Conservation (phyloP, 192 early-diverging fungal genomes). For the Linnemannia hyalina region DNA sequence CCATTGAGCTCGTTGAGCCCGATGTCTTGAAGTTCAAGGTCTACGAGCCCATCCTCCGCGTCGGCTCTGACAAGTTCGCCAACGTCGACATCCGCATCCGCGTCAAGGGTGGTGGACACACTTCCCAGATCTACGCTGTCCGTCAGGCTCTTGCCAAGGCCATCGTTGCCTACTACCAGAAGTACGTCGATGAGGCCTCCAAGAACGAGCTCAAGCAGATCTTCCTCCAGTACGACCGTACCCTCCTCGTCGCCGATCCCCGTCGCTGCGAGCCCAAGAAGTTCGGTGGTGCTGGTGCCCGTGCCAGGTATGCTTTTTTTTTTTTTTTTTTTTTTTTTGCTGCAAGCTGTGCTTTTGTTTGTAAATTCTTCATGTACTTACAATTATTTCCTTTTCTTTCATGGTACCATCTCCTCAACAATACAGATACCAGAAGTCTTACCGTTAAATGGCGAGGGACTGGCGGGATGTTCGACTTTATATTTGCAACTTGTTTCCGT, state of each 20-base stretch:
- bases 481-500: constrained; percentile 37
- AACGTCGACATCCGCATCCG: constrained; percentile 97
- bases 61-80: constrained; percentile 97
- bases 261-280: constrained; percentile 99
- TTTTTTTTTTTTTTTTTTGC: constrained; percentile 4
- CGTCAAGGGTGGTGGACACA: constrained; percentile 97
- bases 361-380: not conserved
- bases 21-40: constrained; percentile 98
- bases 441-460: constrained; percentile 77
- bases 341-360: not conserved
- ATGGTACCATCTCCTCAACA: not conserved
- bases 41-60: constrained; percentile 96
- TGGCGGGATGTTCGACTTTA: constrained; percentile 47
- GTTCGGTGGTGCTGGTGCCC: constrained; percentile 99
- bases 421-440: constrained; percentile 84
- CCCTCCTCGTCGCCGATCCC: constrained; percentile 98
- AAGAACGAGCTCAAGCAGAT: constrained; percentile 99
- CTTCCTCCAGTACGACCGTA: constrained; percentile 88
- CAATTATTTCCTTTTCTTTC: constrained; percentile 2
- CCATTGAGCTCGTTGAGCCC: constrained; percentile 96
- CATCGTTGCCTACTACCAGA: constrained; percentile 99
- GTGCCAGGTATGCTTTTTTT: constrained; percentile 80
- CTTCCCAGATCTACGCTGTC: constrained; percentile 98
- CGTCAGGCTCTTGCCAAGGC: constrained; percentile 99
- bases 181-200: constrained; percentile 99